Conservation (phyloP, 106 monocot species). For the Apostasia shenzhenica region DNA sequence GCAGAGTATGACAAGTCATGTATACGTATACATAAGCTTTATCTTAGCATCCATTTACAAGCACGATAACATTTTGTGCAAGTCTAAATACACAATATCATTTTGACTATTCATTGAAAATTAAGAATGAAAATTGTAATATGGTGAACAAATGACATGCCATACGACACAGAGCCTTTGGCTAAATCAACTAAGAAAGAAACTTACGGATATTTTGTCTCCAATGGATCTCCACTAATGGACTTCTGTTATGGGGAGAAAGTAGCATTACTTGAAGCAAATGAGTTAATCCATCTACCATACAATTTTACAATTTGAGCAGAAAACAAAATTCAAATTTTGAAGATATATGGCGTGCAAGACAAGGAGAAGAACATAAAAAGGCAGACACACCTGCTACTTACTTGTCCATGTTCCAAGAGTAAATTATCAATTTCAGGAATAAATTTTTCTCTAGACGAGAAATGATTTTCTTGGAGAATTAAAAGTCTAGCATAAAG, state of each 20-base stretch:
- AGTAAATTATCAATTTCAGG: no score
- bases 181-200: background rate
- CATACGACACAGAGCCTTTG: background rate
- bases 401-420: no score
- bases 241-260: conserved; percentile 63
- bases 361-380: no score
- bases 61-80: no score
- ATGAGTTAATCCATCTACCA: background rate
- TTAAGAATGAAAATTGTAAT: background rate
- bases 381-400: no score
- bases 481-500: background rate
- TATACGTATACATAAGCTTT: no score
- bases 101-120: background rate
- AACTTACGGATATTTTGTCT: conserved; percentile 96
- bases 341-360: no score
- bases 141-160: background rate
- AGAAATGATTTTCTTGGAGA: background rate
- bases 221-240: conserved; percentile 53
- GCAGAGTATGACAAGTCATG: no score
- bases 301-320: background rate
- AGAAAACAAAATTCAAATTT: no score
- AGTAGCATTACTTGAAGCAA: background rate
- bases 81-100: no score
- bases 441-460: no score
- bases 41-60: no score